These are phyloP conservation scores for Ganoderma sinense DNA, from an alignment of 1,284 basidiomycete genomes.

Conservation along the genomic window DNA sequence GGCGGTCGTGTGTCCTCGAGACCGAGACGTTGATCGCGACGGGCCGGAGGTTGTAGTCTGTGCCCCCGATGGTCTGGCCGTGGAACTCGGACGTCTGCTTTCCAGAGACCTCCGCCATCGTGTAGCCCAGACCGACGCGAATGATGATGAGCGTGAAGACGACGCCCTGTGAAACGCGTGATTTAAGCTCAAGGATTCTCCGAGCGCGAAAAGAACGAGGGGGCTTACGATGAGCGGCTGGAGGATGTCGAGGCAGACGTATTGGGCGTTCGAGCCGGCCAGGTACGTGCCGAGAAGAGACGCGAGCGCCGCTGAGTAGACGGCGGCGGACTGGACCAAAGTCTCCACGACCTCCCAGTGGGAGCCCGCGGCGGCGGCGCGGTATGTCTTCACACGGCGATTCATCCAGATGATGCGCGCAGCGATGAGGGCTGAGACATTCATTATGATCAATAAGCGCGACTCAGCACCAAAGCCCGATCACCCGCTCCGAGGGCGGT, in stretches of 20 bases:
- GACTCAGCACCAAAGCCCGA: too few species aligned
- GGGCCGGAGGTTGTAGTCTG: conserved; percentile 19
- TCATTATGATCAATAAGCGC: neutral
- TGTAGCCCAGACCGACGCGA: conserved; percentile 27
- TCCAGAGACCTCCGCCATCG: conserved; percentile 16
- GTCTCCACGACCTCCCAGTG: conserved; percentile 24
- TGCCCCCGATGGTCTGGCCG: conserved; percentile 17
- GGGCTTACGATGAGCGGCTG: conserved; percentile 27
- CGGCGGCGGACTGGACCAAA: conserved; percentile 26
- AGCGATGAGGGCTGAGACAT: conserved; percentile 28
- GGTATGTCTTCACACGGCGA: conserved; percentile 21
- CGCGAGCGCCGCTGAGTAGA: conserved; percentile 27
- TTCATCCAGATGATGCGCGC: conserved; percentile 28
- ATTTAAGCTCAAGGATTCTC: neutral
- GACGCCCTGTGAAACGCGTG: conserved; percentile 17
- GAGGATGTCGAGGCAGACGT: conserved; percentile 21
- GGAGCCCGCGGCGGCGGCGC: conserved; percentile 1
- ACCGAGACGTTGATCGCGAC: conserved; percentile 23
- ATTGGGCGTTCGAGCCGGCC: conserved; percentile 24
- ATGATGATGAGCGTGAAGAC: conserved; percentile 30
- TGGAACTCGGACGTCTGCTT: conserved; percentile 6
- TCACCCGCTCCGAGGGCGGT: neutral
- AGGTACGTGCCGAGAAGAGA: conserved; percentile 23
- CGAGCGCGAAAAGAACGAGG: neutral
- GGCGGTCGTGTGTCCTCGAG: conserved; percentile 14